phyloP scores from a whole-genome alignment of 805 yeast species.

The Middelhovenomyces tepae region DNA sequence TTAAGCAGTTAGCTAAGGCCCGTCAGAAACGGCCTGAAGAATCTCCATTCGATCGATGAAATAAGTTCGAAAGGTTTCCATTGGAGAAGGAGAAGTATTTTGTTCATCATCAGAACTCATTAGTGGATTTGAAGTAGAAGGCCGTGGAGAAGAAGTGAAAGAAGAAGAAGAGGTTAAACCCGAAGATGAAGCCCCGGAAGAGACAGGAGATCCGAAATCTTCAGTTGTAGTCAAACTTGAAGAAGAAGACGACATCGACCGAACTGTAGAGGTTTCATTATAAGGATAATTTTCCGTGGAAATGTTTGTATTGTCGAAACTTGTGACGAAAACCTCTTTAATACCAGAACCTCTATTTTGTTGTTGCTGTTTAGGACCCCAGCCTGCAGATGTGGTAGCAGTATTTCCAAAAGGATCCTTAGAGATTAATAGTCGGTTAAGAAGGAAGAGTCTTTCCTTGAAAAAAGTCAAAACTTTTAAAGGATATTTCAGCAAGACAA shows the following conservation, averaged over 20 bases:
- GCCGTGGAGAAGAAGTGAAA: conserved; percentile 1
- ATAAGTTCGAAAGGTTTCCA: conserved; percentile 16
- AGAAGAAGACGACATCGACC: no score
- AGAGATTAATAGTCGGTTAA: conserved; percentile 16
- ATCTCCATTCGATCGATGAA: conserved; percentile 19
- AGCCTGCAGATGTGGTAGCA: conserved; percentile 7
- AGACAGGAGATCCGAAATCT: background rate
- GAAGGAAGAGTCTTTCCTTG: conserved; percentile 19
- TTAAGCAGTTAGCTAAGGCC: no score
- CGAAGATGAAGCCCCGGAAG: conserved; percentile 5
- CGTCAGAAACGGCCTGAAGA: no score
- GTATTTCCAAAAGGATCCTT: conserved; percentile 19
- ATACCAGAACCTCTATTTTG: conserved; percentile 4
- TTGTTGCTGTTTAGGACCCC: conserved; percentile 12
- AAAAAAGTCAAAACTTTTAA: conserved; percentile 24
- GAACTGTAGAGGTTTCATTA: background rate
- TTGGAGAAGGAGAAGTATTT: conserved; percentile 2
- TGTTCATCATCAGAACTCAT: background rate
- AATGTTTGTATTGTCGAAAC: conserved; percentile 1
- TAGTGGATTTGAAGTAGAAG: conserved; percentile 1
- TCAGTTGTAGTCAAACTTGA: no score
- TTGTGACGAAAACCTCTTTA: conserved; percentile 1
- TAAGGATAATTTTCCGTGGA: conserved; percentile 1
- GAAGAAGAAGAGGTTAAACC: conserved; percentile 5
- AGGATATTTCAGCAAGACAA: conserved; percentile 21